A percentile compares a stretch with the other conserved stretches of the same genome.
Conservation (phyloP, 768 basidiomycete species). For the Boletus sp. region DNA sequence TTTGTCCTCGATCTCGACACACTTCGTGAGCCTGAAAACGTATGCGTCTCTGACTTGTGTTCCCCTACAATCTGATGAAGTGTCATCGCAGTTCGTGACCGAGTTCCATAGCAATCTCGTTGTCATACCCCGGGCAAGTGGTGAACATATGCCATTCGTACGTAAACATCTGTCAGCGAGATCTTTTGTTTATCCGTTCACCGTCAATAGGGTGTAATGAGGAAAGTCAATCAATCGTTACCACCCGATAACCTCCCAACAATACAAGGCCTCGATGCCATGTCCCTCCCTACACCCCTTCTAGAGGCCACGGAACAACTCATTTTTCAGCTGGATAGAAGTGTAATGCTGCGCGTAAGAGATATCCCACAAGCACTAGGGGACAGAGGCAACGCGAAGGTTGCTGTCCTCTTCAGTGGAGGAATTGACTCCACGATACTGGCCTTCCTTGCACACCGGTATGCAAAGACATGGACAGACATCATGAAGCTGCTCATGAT, state of each 20-base stretch:
- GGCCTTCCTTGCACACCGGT: slow-evolving; percentile 79
- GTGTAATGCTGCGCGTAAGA: slow-evolving; percentile 65
- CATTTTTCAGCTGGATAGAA: slow-evolving; percentile 55
- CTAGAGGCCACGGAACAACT: slow-evolving; percentile 46
- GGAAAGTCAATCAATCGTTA: slow-evolving; percentile 45
- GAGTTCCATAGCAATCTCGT: slow-evolving; percentile 20
- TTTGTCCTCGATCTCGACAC: slow-evolving; percentile 49
- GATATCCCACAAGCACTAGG: slow-evolving; percentile 58
- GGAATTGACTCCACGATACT: slow-evolving; percentile 92
- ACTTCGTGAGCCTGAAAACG: slow-evolving; percentile 24
- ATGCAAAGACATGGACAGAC: slow-evolving; percentile 16
- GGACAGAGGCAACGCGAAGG: slow-evolving; percentile 44
- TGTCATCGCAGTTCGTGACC: slow-evolving; percentile 16
- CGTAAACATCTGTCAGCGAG: slow-evolving; percentile 2
- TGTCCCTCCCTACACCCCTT: slow-evolving; percentile 32
- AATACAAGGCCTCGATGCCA: slow-evolving; percentile 22
- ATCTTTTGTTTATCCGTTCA: background rate
- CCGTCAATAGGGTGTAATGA: slow-evolving; percentile 40
- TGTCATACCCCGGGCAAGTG: slow-evolving; percentile 22
- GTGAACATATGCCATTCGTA: slow-evolving; percentile 22
- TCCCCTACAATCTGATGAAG: background rate
- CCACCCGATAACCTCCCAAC: slow-evolving; percentile 43
- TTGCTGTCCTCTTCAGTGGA: slow-evolving; percentile 92
- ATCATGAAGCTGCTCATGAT: background rate
- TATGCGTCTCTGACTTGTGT: slow-evolving; percentile 15